Evolutionary conservation across 176 grass and related monocot genomes (phyloP), one percentile per base, ranked within the genome.

Genomic region (Cenchrus purpureus): DNA sequence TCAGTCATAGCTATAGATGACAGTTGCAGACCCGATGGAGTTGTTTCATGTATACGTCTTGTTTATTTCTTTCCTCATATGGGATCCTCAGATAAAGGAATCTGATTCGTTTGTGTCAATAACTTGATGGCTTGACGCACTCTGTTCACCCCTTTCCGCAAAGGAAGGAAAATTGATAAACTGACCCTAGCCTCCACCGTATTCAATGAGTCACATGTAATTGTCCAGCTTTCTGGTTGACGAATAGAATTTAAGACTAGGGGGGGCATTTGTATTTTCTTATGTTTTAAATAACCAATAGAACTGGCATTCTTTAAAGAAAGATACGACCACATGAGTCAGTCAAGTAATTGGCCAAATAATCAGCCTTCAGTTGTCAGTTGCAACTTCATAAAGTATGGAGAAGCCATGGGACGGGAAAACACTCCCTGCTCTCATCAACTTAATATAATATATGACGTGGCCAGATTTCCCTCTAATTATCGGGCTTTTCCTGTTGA

Each of bases 161-260:
- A 62, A 64, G 1, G 48, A 32, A 73, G 12, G 15, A 54, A 54
- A 73, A 54, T 71, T 10, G 42, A 75, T 50, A 53, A 57, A 67
- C 40, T 65, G 19, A 40, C 31, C 57, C 4, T 75, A 68, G 54
- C 71, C 32, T 40, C 1, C 8, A 76, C 56, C 48, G 59, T 65
- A 77, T 86, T 82, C 45, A 71, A 52, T 71, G 54, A 34, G 14
- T 71, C 10, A 12, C 45, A 71, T 73, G 59, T 62, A 82, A 55
- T 42, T 52, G 61, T 20, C 15, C 66, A 50, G 9, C 63, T 56
- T 43, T 12, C 25, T 40, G 14, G 17, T 81, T 80, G 2, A 52
- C 51, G 50, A 53, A 44, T 81, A 60, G 68, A 40, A 51, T 74
- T 84, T 8, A 43, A 43, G 14, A 87, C 13, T 61, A 71, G 12